Conservation (phyloP, 345 rosid genomes). For the Aegle marmelos region DNA sequence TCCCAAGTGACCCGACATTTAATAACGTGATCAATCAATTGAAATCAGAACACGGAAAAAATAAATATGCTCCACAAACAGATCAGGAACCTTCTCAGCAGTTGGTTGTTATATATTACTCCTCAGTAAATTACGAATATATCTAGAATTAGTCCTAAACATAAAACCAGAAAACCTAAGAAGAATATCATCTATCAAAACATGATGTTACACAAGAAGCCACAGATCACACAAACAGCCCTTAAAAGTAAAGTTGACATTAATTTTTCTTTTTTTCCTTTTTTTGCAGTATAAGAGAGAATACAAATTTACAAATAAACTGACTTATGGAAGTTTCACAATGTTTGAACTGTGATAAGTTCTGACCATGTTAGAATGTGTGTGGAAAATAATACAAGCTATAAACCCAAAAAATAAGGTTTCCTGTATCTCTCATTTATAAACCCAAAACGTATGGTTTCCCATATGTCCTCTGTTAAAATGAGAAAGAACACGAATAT, state of each 20-base stretch:
- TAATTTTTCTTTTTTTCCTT: background rate
- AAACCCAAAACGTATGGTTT: background rate
- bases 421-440: background rate
- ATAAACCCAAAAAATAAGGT: background rate
- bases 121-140: background rate
- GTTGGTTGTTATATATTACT: background rate
- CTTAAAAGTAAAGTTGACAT: background rate
- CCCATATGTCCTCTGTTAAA: background rate
- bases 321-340: background rate
- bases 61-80: background rate
- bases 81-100: background rate
- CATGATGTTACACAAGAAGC: background rate
- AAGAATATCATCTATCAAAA: background rate
- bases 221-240: background rate
- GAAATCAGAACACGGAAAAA: background rate
- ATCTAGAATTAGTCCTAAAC: background rate
- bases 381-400: background rate
- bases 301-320: background rate
- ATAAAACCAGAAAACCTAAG: background rate
- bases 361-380: background rate
- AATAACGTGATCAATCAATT: background rate
- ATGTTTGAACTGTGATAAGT: background rate
- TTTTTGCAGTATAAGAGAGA: background rate
- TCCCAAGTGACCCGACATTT: background rate
- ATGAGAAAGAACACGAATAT: background rate